Evolutionary conservation across 768 basidiomycete species (phyloP), one percentile per base, ranked within the genome.

Genomic region (Russula griseocarnosa): DNA sequence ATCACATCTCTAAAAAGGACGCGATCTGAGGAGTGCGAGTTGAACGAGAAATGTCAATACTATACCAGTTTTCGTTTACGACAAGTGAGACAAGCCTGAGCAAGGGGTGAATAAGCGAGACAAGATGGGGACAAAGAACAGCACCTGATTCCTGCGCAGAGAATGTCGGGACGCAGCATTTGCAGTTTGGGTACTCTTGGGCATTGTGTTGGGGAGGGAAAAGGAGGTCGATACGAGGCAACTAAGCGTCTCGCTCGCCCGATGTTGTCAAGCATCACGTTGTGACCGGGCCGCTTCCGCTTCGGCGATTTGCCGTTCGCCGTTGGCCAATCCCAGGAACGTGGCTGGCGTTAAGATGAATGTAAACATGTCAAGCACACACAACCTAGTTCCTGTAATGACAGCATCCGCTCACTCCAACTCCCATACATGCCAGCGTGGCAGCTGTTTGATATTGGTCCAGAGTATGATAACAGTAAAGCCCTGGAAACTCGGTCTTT

Each of bases 61-160:
- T 63, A 20, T 75, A 92, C 91, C 69, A 93, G 82, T 75, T 93
- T 93, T 74, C 89, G 79, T 74, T 86, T 91, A 67, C 91, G 86
- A 76, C 91, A 93, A 52, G 89, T 84, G 32, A 86, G 82, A 75
- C 89, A 92, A 54, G 90, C 89, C 88, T 90, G 24, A 1, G 65
- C 46, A 50, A 60, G 63, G 61, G 57, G 69, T 58, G 53, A 32
- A 42, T n/a, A n/a, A 53, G 60, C 52, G 26, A 24, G 55, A 34
- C 44, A 34, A 32, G 50, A 38, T 22, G 52, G 36, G 60, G 58
- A 42, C 3, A 13, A 52, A 58, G 61, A 55, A 22, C 26, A 34
- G 55, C 58, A 86, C 90, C 81, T 92, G 90, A 71, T 92, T 92
- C 74, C 90, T 81, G 53, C 90, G 86, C 62, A 92, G 81, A 49